Evolutionary conservation across 208 protist genomes (phyloP), one percentile per base, ranked within the genome.

Genomic region (Porcisia deanei): DNA sequence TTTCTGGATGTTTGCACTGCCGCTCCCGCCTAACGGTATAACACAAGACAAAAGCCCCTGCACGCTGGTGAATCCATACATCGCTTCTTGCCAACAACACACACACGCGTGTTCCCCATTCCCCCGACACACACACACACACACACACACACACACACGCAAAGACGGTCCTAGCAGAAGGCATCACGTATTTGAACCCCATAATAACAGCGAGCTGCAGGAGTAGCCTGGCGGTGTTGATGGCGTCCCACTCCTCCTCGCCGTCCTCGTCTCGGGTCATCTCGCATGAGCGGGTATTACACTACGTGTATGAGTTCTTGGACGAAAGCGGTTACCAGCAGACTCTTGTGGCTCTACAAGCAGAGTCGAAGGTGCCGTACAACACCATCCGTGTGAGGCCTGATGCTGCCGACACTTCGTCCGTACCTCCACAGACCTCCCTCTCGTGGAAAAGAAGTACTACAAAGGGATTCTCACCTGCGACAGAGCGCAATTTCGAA

Each of bases 311-410:
- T 69, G 78, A 81, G 25, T 97, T 95, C 71, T 69, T 97, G 10
- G 80, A 88, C 18, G 83, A 85, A 5, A 83, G 85, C 57, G 90
- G 90, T 43, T 97, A 95, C 71, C 76, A 83, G 18, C 86, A 87
- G 60, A 45, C 89, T 3, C 82, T 95, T 22, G 77, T 85, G 39
- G 91, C 90, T 0, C 78, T 97, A 39, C 90, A 97, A 71, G 84
- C 81, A 37, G 92, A 97, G 80, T 94, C 92, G 0, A 86, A 88
- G 22, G 78, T 95, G 7, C 89, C 92, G 37, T 93, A 94, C 74
- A 97, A 97, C 76, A 85, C 84, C 12, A 90, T 97, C 41, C 85
- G 88, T 45, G 68, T 84, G 66, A 73, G 75, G 25, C 45, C 80
- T 34, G 34, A 74, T 41, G 57, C 47, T 20, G 10, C 34, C 37